Base-by-base conservation (phyloP, 2,329 filamentous ascomycete genomes). In the Fusarium metavorans region DNA sequence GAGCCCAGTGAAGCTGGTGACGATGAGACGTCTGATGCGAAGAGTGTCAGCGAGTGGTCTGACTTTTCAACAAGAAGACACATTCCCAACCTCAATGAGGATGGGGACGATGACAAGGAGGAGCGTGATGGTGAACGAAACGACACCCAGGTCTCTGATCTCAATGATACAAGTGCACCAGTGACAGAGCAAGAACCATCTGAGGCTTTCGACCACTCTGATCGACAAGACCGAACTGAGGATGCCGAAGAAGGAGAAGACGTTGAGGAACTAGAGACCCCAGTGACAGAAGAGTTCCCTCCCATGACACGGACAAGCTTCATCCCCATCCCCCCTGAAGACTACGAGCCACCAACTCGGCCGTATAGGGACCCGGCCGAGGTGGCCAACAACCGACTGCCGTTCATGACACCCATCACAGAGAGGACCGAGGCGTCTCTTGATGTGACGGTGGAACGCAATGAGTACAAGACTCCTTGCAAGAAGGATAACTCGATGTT, bases 381-480 rank as follows among this genome's bases (percentile, higher is more conserved):
- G 81, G 88, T 92, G 82, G 95, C 95, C 69, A 97, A 98, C 79
- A 98, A 95, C 83, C 92, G 95, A 64, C 87, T 98, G 11, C 97
- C 96, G 4, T 99, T 98, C 82, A 98, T 99, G 97, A 99, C 97
- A 0, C 97, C 97, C 2, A 99, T 99, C 75, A 96, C 97, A 1
- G 97, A 99, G 83, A 92, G 95, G 78, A 99, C 97, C 0, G 97
- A 99, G 83, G 93, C 92, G 13, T 98, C 95, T 1, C 85, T 98
- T 6, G 92, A 92, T 39, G 84, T 92, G 48, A 89, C 90, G 6
- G 91, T 89, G 32, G 88, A 90, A 62, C 84, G 86, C 86, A 76
- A 89, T 89, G 81, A 88, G 88, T 88, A 91, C 58, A 97, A 97
- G 83, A 97, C 95, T 6, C 95, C 95, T 18, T 95, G 91, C 76